Evolutionary conservation across 257 asterid genomes (phyloP).

Genomic region (Solanum clarkiae): DNA sequence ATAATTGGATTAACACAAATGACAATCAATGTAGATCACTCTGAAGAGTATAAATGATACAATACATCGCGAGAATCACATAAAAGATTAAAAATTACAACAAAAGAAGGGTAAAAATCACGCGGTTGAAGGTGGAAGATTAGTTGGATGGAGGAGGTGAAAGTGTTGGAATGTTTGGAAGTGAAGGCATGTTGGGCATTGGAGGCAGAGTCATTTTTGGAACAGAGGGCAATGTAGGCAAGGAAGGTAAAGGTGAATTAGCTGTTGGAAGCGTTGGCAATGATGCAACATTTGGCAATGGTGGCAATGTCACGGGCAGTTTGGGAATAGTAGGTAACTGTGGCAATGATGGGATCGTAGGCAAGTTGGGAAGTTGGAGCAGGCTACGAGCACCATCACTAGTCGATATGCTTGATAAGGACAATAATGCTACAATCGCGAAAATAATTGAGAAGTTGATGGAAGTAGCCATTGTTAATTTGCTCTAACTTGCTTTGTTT

Average conservation of each 20-base stretch:
- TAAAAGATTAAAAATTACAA: not conserved
- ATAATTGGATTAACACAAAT: not conserved
- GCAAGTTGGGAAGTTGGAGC: not conserved
- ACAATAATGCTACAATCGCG: not conserved
- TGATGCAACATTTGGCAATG: not conserved
- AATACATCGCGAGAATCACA: not conserved
- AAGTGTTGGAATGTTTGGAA: not conserved
- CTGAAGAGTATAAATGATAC: not conserved
- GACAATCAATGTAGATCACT: not conserved
- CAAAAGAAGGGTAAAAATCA: not conserved
- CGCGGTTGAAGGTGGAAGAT: not conserved
- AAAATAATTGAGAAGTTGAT: not conserved
- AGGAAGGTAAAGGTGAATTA: not conserved
- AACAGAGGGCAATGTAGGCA: not conserved
- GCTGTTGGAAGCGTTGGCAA: not conserved
- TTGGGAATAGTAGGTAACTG: not conserved
- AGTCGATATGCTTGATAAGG: not conserved
- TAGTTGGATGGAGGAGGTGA: not conserved
- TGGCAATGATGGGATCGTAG: not conserved
- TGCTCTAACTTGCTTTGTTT: not conserved
- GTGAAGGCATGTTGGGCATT: not conserved
- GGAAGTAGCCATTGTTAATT: not conserved
- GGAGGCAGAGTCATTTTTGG: not conserved
- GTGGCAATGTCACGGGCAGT: not conserved
- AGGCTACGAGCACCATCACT: not conserved